Evolutionary conservation across 257 asterid genomes (phyloP), one percentile per base, ranked within the genome.

Genomic region (Gynochthodes officinalis): DNA sequence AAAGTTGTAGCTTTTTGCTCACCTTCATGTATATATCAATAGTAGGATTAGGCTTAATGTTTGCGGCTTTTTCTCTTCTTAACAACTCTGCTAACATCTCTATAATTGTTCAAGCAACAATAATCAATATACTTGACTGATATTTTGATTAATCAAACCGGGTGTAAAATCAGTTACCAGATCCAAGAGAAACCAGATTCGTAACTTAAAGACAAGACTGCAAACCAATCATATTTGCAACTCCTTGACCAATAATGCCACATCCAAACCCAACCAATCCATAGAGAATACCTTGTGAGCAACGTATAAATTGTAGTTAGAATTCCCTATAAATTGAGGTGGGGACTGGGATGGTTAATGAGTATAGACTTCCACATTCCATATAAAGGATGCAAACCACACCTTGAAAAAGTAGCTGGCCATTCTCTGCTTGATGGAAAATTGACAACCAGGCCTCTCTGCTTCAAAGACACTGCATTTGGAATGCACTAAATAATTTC

Each of bases 241-340:
- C 86, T 81, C 99, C 98, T 95, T 95, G 98, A 72, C 99, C 99
- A 71, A 95, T 27, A 69, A 95, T 90, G 66, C 97, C 97, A 75
- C 96, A 92, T 73, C 99, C 99, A 73, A 95, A 92, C 39, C 99
- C 99, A 52, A 95, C 97, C 39, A 90, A 71, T 80, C 98, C 98
- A 58, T 95, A 95, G 53, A 92, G 80, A 75, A 92, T 79, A 25
- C 99, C 99, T 96, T 95, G 89, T 67, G 80, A 83, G 71, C 64
- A 73, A 66, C 10, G 58, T 32, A 25, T 27, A 64, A 46, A 60
- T n/a, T 61, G 58, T 33, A 12, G 64, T 59, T 44, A 44, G 28
- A n/a, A n/a, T n/a, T n/a, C n/a, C n/a, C n/a, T n/a, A n/a, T n/a
- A n/a, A n/a, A n/a, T n/a, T n/a, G n/a, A n/a, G n/a, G n/a, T n/a